Base-by-base conservation (phyloP, 768 basidiomycete species). In the Lactarius hengduanensis region DNA sequence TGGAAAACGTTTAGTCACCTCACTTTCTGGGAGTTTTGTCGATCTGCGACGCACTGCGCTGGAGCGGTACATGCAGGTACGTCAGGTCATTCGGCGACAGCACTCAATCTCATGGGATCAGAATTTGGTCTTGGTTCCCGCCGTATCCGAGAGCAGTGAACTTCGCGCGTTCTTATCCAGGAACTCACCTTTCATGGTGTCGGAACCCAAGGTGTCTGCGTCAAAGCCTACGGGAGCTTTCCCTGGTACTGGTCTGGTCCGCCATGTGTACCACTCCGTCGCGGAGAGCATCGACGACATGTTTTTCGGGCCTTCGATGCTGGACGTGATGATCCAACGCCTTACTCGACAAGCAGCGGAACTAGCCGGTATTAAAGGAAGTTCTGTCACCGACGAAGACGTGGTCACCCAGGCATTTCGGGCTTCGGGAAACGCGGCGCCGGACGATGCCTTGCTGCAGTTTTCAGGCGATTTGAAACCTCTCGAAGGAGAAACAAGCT, bases 221-320 rank as follows among this genome's bases (percentile, higher is more conserved):
- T 65, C 79, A 13, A 85, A 88, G 74, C 73, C 78, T 13, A 71
- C 80, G 6, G 76, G 78, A 16, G 73, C 80, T 0, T 88, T 89
- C 71, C 86, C 88, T 22, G 88, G 89, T 8, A 86, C 86, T 16
- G 87, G 86, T 63, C 81, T 97, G 43, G 92, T 98, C 61, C 88
- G 89, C 62, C 90, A 87, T 28, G 84, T 99, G 64, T 98, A 96
- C 74, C 88, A 90, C 36, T 92, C 94, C 30, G 92, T 99, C 56
- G 86, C 96, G 6, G 92, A 93, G 69, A 95, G 94, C 74, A 89
- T 98, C 72, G 97, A 99, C 75, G 97, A 98, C 76, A 93, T 97
- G 84, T 89, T 96, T 77, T 94, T 96, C 70, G 95, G 93, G 3
- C 96, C 92, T 2, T 95, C 94, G 0, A 95, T 97, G 93, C 78